A percentile compares a stretch with the other conserved stretches of the same genome.
Conservation (phyloP, 2,329 filamentous ascomycete species). For the Curvularia sp. region DNA sequence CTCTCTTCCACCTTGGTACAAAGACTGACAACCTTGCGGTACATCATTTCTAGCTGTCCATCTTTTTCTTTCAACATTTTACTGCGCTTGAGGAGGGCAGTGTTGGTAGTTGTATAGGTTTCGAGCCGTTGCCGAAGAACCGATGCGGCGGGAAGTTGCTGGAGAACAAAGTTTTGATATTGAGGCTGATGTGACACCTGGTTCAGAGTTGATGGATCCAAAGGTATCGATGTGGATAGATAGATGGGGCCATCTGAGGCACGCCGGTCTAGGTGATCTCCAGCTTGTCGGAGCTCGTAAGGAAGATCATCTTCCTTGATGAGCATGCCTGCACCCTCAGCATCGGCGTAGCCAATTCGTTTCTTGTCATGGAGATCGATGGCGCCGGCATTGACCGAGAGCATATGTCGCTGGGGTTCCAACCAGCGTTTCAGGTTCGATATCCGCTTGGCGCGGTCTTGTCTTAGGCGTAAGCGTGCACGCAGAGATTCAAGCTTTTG, state of each 20-base stretch:
- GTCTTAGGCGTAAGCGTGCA: constrained; percentile 67
- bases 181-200: constrained; percentile 40
- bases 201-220: constrained; percentile 27
- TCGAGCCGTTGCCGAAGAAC: constrained; percentile 70
- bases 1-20: constrained; percentile 82
- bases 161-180: constrained; percentile 18
- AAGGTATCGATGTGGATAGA: constrained; percentile 36
- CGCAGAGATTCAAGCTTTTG: constrained; percentile 75
- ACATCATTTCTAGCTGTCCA: constrained; percentile 84
- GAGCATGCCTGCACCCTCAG: constrained; percentile 41
- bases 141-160: constrained; percentile 30
- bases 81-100: constrained; percentile 70
- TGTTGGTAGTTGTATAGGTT: constrained; percentile 74
- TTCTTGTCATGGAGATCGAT: constrained; percentile 52
- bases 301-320: constrained; percentile 40
- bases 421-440: constrained; percentile 77
- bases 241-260: constrained; percentile 42
- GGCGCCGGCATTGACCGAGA: constrained; percentile 53
- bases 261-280: constrained; percentile 38
- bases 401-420: constrained; percentile 69
- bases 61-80: constrained; percentile 77
- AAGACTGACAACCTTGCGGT: constrained; percentile 83
- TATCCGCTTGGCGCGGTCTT: constrained; percentile 72
- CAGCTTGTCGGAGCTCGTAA: constrained; percentile 36
- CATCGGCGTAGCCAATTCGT: constrained; percentile 58